Conservation (phyloP, 805 yeast genomes). For the Scheffersomyces amazonensis region DNA sequence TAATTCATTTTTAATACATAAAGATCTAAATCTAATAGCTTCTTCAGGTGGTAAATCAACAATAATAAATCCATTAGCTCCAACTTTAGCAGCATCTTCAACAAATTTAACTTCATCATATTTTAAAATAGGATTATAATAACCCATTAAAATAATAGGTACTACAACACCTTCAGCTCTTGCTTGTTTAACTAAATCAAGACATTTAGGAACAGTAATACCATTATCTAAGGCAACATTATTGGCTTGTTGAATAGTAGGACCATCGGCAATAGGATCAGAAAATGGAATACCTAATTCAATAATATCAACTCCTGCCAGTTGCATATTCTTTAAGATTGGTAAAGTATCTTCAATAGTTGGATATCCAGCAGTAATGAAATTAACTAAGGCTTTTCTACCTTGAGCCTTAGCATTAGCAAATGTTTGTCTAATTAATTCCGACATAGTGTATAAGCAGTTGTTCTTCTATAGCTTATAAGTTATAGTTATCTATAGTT, state of each 20-base stretch:
- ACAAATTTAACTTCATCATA: slow-evolving; percentile 88
- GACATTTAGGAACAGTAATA: slow-evolving; percentile 62
- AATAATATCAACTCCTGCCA: slow-evolving; percentile 92
- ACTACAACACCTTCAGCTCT: slow-evolving; percentile 80
- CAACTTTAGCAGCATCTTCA: slow-evolving; percentile 75
- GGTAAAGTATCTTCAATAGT: slow-evolving; percentile 84
- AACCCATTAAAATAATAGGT: slow-evolving; percentile 95
- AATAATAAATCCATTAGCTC: slow-evolving; percentile 92
- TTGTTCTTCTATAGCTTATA: too few relatives aligned
- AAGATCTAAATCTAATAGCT: slow-evolving; percentile 80
- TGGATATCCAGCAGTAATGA: slow-evolving; percentile 94
- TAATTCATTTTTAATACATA: slow-evolving; percentile 64
- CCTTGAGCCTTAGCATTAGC: slow-evolving; percentile 57
- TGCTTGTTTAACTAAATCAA: slow-evolving; percentile 73
- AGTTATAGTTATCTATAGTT: too few relatives aligned
- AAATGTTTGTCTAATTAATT: slow-evolving; percentile 56
- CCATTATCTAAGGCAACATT: slow-evolving; percentile 81
- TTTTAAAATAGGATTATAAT: slow-evolving; percentile 88
- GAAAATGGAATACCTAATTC: slow-evolving; percentile 96
- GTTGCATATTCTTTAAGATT: slow-evolving; percentile 81
- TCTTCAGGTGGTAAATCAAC: slow-evolving; percentile 99
- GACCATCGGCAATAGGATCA: slow-evolving; percentile 99
- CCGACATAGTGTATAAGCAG: too few relatives aligned
- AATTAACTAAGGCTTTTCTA: slow-evolving; percentile 87
- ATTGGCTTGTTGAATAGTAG: slow-evolving; percentile 90